These are phyloP conservation scores for Pisolithus microcarpus DNA, from an alignment of 768 basidiomycete species.

Conservation along the genomic window DNA sequence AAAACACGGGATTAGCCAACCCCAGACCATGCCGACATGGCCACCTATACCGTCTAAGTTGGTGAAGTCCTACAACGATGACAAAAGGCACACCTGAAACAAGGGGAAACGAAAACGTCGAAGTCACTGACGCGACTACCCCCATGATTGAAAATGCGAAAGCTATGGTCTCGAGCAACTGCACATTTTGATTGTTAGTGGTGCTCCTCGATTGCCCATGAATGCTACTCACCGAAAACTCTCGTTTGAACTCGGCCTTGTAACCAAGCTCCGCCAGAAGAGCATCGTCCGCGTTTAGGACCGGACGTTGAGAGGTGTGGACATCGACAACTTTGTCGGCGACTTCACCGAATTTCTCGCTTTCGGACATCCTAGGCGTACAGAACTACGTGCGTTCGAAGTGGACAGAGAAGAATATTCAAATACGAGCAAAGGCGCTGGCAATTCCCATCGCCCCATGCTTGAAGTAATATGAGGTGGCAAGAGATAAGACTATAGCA, in stretches of 20 bases:
- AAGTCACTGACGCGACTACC: conserved; percentile 60
- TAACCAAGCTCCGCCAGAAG: conserved; percentile 63
- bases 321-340: conserved; percentile 8
- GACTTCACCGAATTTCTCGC: conserved; percentile 12
- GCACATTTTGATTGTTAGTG: conserved; percentile 2
- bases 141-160: conserved; percentile 72
- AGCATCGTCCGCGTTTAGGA: conserved; percentile 44
- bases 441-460: not conserved
- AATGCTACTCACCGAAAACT: conserved; percentile 52
- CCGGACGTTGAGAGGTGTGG: conserved; percentile 10
- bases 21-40: conserved; percentile 72
- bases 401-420: not conserved
- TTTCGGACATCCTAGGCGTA: conserved; percentile 12
- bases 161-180: conserved; percentile 56
- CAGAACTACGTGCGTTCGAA: not conserved
- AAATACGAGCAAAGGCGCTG: not conserved
- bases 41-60: conserved; percentile 39
- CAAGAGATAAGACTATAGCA: not conserved
- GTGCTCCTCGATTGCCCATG: not conserved
- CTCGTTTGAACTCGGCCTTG: conserved; percentile 64
- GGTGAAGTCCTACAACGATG: not conserved
- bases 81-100: conserved; percentile 40
- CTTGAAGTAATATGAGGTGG: not conserved
- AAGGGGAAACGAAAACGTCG: conserved; percentile 58
- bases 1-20: conserved; percentile 64